Base-by-base conservation (phyloP, 805 yeast genomes). In the Starmerella riodocensis region DNA sequence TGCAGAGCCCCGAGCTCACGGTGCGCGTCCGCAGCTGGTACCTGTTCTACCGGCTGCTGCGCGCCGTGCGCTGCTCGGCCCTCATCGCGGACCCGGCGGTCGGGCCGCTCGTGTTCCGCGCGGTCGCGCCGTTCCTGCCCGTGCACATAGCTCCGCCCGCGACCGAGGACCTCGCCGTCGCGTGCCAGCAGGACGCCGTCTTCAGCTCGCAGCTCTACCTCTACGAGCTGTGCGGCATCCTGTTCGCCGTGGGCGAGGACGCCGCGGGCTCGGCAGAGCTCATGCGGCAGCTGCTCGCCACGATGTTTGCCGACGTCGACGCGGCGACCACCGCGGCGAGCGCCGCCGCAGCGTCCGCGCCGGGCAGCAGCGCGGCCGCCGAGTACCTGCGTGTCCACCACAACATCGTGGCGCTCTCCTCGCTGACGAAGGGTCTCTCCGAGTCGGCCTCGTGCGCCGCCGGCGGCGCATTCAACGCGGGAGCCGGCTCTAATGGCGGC, bases 11-110 rank as follows among this genome's bases (percentile, higher is more conserved):
- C 4, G 67, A 70, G 48, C 78, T 71, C 42, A 78, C 74, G 45
- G 95, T 86, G 4, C 75, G 85, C 52, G 67, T 74, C 40, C 75
- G 96, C 57, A 70, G 93, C 30, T 91, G 97, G 95, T 88, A 83
- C 57, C 64, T 86, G 47, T 83, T 88, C 51, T 77, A 77, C 53
- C 71, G 93, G 56, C 81, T 86, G 53, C 69, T 85, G 45, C 83
- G 79, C 55, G 64, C 78, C 34, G 77, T 88, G 2, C 78, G 41
- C 14, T 33, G 76, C 53, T 84, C 85, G 27, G 62, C 70, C 35
- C 60, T 76, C 29, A 69, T 76, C 23, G 23, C 40, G 4, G 31
- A 37, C 29, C 31, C 41, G 16, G 40, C 60, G 65, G 41, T 65
- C 72, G 52, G 76, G 29, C 73, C 70, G 46, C 66, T 80, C 25